A percentile compares a stretch with the other conserved stretches of the same genome.
These are phyloP conservation scores for Ustilago xerochloae DNA, from an alignment of 1,284 basidiomycete genomes.

Conservation along the genomic window DNA sequence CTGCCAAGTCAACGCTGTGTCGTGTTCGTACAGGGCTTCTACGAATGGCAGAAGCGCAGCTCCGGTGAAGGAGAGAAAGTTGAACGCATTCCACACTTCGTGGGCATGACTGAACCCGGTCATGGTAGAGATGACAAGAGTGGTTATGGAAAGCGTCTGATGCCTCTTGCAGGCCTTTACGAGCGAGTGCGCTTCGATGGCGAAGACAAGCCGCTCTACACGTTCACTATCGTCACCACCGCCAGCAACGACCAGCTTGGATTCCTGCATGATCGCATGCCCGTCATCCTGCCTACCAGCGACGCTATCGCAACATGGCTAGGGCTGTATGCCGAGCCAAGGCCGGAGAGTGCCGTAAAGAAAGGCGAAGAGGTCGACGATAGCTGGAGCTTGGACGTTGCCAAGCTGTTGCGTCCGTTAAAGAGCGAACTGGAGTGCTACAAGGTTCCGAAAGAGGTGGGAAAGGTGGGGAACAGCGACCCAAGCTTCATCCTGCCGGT, in stretches of 20 bases:
- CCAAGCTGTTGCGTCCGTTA: conserved; percentile 77
- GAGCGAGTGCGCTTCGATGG: conserved; percentile 76
- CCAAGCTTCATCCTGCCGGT: conserved; percentile 84
- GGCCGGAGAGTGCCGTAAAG: conserved; percentile 18
- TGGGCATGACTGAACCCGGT: conserved; percentile 78
- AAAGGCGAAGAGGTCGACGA: conserved; percentile 27
- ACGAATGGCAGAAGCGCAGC: conserved; percentile 56
- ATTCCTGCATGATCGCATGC: conserved; percentile 84
- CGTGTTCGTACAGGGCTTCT: conserved; percentile 65
- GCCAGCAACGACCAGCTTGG: conserved; percentile 67
- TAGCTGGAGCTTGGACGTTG: conserved; percentile 71
- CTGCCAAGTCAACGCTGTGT: conserved; percentile 57
- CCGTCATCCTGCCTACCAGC: conserved; percentile 79
- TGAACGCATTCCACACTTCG: conserved; percentile 73
- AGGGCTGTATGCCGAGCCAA: conserved; percentile 71
- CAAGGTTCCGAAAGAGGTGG: conserved; percentile 87
- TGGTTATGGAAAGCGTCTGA: conserved; percentile 75
- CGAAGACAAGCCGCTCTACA: conserved; percentile 75
- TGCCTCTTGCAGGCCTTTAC: conserved; percentile 89
- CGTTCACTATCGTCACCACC: conserved; percentile 91
- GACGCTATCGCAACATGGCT: conserved; percentile 81
- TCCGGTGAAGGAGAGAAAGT: conserved; percentile 27
- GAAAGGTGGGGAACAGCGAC: conserved; percentile 87
- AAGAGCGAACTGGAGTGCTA: conserved; percentile 79
- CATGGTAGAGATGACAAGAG: conserved; percentile 75